Evolutionary conservation across 768 basidiomycete species (phyloP).

Genomic region (Leccinum boreale): DNA sequence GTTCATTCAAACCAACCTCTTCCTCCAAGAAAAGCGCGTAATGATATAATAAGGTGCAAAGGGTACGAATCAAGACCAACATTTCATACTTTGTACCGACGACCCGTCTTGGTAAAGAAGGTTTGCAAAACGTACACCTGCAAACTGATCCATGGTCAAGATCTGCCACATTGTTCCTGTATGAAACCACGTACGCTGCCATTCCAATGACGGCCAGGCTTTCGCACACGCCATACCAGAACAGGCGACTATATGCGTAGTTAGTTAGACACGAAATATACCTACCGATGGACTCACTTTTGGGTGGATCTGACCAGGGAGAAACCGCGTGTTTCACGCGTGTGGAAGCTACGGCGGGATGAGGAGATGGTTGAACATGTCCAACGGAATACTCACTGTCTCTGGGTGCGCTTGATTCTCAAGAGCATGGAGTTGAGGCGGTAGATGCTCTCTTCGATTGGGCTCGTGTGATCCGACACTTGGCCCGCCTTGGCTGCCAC

Average conservation of each 20-base stretch:
- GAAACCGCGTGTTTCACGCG: conserved; percentile 91
- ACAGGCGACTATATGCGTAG: conserved; percentile 61
- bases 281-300: conserved; percentile 45
- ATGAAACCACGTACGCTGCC: conserved; percentile 66
- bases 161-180: conserved; percentile 1
- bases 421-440: conserved; percentile 82
- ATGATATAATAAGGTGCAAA: conserved; percentile 2
- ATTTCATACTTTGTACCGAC: conserved; percentile 79
- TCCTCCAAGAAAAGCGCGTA: not conserved
- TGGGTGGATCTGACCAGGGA: conserved; percentile 88
- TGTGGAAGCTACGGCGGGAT: conserved; percentile 71
- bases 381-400: conserved; percentile 60
- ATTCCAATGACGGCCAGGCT: conserved; percentile 75
- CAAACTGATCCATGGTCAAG: conserved; percentile 43
- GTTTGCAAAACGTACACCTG: conserved; percentile 94
- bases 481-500: conserved; percentile 86
- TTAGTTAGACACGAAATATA: not conserved
- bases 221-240: conserved; percentile 91
- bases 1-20: not conserved
- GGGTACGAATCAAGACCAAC: conserved; percentile 8
- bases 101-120: conserved; percentile 93
- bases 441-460: conserved; percentile 94
- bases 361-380: not conserved
- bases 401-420: conserved; percentile 90
- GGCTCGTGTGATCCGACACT: conserved; percentile 88